Conservation (phyloP, 2,329 filamentous ascomycete genomes). For the Zasmidium angulare region DNA sequence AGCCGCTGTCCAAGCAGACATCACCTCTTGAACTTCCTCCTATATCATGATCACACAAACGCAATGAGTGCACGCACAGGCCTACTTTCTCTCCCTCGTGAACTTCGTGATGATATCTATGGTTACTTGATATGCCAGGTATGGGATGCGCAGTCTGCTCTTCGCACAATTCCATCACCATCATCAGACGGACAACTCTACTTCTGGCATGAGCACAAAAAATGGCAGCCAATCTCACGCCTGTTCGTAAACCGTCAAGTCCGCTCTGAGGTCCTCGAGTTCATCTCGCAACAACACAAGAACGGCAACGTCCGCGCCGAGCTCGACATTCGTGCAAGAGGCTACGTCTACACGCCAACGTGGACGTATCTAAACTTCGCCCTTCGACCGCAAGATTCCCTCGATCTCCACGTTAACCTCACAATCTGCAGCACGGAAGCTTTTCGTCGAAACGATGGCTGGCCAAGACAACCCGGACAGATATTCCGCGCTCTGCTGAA, state of each 20-base stretch:
- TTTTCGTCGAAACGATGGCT: constrained; percentile 23
- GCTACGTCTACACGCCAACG: constrained; percentile 24
- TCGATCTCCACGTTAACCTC: constrained; percentile 24
- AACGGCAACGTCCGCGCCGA: constrained; percentile 10
- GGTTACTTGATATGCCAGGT: constrained; percentile 1
- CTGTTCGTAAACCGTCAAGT: constrained; percentile 18
- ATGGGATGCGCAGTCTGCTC: constrained; percentile 7
- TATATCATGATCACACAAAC: constrained; percentile 10
- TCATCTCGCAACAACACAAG: constrained; percentile 15
- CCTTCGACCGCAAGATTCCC: constrained; percentile 3
- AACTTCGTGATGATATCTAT: constrained; percentile 23
- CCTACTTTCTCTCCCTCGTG: constrained; percentile 15
- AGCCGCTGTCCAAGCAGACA: no score
- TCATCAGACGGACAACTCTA: constrained; percentile 16
- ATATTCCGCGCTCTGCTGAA: constrained; percentile 20
- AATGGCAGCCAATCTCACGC: constrained; percentile 11
- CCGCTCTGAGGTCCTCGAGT: constrained; percentile 18
- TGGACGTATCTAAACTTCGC: constrained; percentile 23
- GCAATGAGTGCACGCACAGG: background rate
- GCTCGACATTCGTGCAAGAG: constrained; percentile 25
- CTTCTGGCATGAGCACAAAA: constrained; percentile 14
- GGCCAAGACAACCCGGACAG: constrained; percentile 19
- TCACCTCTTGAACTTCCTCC: background rate
- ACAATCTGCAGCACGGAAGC: constrained; percentile 28
- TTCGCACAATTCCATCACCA: constrained; percentile 9